Conservation (phyloP, 352 stramenopile species). For the Globisporangium irregulare region DNA sequence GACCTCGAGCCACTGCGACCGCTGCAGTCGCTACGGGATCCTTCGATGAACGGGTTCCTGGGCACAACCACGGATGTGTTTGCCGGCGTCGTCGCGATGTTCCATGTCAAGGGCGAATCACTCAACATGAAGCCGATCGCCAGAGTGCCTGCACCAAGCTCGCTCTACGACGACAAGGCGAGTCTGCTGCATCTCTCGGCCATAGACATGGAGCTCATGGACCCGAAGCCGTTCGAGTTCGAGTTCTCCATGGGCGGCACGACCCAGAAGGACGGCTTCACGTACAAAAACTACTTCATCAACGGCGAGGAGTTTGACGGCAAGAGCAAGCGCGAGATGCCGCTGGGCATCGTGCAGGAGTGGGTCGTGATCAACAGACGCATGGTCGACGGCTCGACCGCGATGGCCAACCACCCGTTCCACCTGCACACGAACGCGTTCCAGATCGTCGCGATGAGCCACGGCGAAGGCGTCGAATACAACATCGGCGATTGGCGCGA, state of each 20-base stretch:
- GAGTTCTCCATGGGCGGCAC: conserved; percentile 52
- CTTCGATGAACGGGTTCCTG: conserved; percentile 40
- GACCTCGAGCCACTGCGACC: conserved; percentile 40
- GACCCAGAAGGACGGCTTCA: conserved; percentile 52
- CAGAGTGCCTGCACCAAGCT: conserved; percentile 29
- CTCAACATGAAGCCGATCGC: conserved; percentile 28
- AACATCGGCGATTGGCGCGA: conserved; percentile 78
- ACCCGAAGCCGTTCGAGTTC: conserved; percentile 41
- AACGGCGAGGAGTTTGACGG: conserved; percentile 60
- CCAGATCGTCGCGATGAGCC: conserved; percentile 72
- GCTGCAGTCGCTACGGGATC: conserved; percentile 49
- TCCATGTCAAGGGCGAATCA: conserved; percentile 48
- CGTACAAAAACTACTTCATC: conserved; percentile 76
- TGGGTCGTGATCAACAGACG: conserved; percentile 69
- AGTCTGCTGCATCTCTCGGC: conserved; percentile 36
- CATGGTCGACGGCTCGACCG: conserved; percentile 35
- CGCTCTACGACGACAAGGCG: conserved; percentile 38
- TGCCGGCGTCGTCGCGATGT: conserved; percentile 49
- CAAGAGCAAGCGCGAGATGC: conserved; percentile 46
- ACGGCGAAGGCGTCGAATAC: conserved; percentile 69
- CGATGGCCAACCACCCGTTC: conserved; percentile 78
- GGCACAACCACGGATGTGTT: conserved; percentile 58
- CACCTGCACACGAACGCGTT: conserved; percentile 86
- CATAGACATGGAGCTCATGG: conserved; percentile 30
- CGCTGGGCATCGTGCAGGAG: conserved; percentile 57